Conservation (phyloP, 2,329 filamentous ascomycete species). For the Botryotinia calthae region DNA sequence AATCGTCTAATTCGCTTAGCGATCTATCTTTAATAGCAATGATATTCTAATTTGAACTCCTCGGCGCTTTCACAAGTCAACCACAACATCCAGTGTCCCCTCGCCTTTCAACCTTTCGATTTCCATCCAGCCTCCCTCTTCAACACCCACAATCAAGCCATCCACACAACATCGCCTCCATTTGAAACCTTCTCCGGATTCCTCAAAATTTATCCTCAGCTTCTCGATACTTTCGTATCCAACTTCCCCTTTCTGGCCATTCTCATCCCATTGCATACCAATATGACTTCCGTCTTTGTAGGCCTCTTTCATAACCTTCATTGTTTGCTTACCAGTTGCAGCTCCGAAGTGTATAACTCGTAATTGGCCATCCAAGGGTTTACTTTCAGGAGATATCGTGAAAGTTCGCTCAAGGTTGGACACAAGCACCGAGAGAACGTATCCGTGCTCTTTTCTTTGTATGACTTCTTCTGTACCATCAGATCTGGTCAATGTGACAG, state of each 20-base stretch:
- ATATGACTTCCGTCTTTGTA: conserved; percentile 59
- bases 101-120: conserved; percentile 50
- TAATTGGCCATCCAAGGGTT: conserved; percentile 68
- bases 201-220: conserved; percentile 67
- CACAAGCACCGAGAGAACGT: conserved; percentile 73
- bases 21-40: background rate
- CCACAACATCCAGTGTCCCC: conserved; percentile 33
- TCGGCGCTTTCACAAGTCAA: conserved; percentile 23
- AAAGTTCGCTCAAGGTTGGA: conserved; percentile 81
- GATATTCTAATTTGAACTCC: background rate
- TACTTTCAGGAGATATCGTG: conserved; percentile 71
- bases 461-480: conserved; percentile 36
- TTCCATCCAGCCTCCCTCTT: conserved; percentile 67
- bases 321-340: conserved; percentile 61
- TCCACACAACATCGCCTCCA: conserved; percentile 93
- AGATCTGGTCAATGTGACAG: conserved; percentile 43
- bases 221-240: conserved; percentile 69
- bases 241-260: conserved; percentile 47
- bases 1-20: background rate
- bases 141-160: conserved; percentile 77
- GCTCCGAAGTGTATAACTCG: conserved; percentile 73
- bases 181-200: conserved; percentile 58
- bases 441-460: conserved; percentile 59
- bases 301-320: conserved; percentile 71
- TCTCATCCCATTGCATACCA: conserved; percentile 38